These are phyloP conservation scores for Alternaria arborescens DNA, from an alignment of 2,329 filamentous ascomycete species.

Conservation along the genomic window DNA sequence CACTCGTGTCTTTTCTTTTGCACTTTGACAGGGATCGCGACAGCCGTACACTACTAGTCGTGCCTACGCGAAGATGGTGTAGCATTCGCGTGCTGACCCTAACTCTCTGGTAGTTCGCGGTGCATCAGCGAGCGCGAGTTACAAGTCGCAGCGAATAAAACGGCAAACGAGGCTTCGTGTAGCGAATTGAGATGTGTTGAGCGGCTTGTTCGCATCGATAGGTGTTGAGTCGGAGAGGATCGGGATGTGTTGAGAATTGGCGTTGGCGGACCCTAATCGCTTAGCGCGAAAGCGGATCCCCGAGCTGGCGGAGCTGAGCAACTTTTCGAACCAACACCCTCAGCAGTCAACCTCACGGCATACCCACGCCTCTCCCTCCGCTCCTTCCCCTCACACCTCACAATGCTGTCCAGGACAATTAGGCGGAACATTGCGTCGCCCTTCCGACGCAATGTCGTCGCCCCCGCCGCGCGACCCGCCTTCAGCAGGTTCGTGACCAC, in stretches of 20 bases:
- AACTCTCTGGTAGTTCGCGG: accelerated
- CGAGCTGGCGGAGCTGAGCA: constrained; percentile 30
- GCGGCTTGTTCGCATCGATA: neutral
- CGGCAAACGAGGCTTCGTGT: neutral
- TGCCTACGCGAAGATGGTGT: neutral
- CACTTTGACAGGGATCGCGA: neutral
- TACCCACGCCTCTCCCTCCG: constrained; percentile 23
- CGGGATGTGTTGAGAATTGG: constrained; percentile 17
- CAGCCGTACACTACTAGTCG: neutral
- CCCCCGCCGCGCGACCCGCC: constrained; percentile 44
- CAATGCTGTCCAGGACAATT: constrained; percentile 53
- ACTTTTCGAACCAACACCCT: constrained; percentile 33
- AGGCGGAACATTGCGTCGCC: constrained; percentile 52
- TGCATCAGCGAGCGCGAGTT: accelerated
- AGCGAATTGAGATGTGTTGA: neutral
- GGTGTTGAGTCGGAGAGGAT: constrained; percentile 19
- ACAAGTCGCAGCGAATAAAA: neutral
- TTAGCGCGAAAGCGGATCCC: constrained; percentile 27
- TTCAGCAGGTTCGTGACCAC: constrained; percentile 86
- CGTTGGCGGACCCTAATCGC: constrained; percentile 19
- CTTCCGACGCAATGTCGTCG: constrained; percentile 50
- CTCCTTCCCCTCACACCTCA: constrained; percentile 33
- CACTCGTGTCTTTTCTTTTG: neutral
- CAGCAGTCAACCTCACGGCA: constrained; percentile 25
- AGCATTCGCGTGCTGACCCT: neutral